Conservation (phyloP, 2,329 filamentous ascomycete genomes). For the Cercospora sesami region DNA sequence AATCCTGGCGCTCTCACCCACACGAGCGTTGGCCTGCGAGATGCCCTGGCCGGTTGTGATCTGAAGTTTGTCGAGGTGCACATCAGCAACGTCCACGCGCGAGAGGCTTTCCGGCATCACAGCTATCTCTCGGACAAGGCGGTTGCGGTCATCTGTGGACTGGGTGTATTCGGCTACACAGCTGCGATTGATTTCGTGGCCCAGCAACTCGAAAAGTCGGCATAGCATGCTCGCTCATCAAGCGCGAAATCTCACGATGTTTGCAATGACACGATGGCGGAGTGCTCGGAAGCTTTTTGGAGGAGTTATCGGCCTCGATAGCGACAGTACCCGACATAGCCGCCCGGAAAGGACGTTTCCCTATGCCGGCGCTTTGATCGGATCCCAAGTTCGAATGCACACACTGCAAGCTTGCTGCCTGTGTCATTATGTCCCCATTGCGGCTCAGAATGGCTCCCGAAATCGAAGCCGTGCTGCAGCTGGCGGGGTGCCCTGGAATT, state of each 20-base stretch:
- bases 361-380: background rate
- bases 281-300: background rate
- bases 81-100: slow-evolving; percentile 70
- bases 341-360: background rate
- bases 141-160: slow-evolving; percentile 68
- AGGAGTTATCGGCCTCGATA: background rate
- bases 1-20: slow-evolving; percentile 76
- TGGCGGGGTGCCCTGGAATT: background rate
- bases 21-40: slow-evolving; percentile 73
- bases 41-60: slow-evolving; percentile 66
- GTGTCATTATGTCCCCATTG: background rate
- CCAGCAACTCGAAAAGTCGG: slow-evolving; percentile 24
- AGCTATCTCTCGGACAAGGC: slow-evolving; percentile 77
- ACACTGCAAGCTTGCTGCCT: background rate
- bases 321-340: background rate
- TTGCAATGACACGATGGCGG: background rate
- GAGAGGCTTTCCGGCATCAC: slow-evolving; percentile 67
- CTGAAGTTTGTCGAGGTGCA: slow-evolving; percentile 80
- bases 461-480: background rate
- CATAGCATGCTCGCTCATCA: background rate
- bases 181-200: slow-evolving; percentile 48
- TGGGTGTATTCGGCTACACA: slow-evolving; percentile 54
- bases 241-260: background rate
- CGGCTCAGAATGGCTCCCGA: background rate
- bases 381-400: background rate